Evolutionary conservation across 1,284 basidiomycete species (phyloP).

Genomic region (Cerioporus squamosus): DNA sequence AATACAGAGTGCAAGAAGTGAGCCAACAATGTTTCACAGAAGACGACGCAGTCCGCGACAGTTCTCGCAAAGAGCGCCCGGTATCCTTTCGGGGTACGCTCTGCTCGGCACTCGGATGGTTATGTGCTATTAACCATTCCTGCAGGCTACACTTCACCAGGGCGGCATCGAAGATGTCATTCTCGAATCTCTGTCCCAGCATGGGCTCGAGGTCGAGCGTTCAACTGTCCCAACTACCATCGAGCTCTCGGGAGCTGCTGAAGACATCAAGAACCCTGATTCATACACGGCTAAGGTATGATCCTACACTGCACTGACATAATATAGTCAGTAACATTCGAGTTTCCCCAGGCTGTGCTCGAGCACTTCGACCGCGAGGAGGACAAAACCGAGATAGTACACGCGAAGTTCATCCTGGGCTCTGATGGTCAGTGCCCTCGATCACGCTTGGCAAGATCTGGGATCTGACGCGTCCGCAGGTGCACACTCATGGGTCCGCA

Average conservation of each 20-base stretch:
- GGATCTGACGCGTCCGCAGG: conserved; percentile 36
- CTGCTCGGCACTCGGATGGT: too few relatives aligned
- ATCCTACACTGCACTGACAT: conserved; percentile 14
- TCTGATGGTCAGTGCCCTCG: conserved; percentile 46
- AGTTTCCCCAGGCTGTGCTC: conserved; percentile 37
- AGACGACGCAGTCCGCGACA: conserved; percentile 32
- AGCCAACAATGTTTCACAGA: neutral
- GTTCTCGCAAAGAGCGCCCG: conserved; percentile 30
- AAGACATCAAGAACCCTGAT: conserved; percentile 43
- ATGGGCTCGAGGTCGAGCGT: conserved; percentile 58
- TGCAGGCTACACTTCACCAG: conserved; percentile 73
- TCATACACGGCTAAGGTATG: conserved; percentile 61
- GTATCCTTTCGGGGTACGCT: conserved; percentile 65
- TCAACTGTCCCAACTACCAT: conserved; percentile 60
- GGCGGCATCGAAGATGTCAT: conserved; percentile 75
- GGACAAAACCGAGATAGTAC: conserved; percentile 46
- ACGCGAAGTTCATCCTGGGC: conserved; percentile 60
- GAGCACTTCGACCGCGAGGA: conserved; percentile 34
- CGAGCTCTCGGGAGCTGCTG: conserved; percentile 49
- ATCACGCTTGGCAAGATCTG: neutral
- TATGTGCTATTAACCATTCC: neutral
- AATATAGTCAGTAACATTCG: neutral
- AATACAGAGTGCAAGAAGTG: neutral
- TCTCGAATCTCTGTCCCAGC: conserved; percentile 59
- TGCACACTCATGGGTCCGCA: conserved; percentile 86